These are phyloP conservation scores for Amylocarpus encephaloides DNA, from an alignment of 2,329 filamentous ascomycete genomes.

Conservation along the genomic window DNA sequence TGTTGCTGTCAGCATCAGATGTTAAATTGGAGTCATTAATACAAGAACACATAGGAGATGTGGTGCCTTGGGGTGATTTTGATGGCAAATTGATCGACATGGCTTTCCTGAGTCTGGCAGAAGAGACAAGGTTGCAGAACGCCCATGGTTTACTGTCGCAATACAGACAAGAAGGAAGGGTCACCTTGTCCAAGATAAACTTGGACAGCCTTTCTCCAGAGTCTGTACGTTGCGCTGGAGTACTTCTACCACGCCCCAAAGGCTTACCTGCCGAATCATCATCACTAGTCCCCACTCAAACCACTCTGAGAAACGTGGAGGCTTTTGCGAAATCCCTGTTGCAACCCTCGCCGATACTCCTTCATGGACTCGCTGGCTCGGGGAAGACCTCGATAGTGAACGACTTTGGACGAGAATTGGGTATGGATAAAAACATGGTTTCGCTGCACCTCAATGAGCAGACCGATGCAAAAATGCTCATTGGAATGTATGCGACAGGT, in stretches of 20 bases:
- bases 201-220: slow-evolving; percentile 48
- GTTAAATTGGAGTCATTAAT: slow-evolving; percentile 68
- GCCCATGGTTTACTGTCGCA: slow-evolving; percentile 11
- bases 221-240: slow-evolving; percentile 58
- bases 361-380: slow-evolving; percentile 76
- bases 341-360: slow-evolving; percentile 62
- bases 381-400: slow-evolving; percentile 87
- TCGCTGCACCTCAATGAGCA: slow-evolving; percentile 97
- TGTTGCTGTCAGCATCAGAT: slow-evolving; percentile 75
- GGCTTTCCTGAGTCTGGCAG: slow-evolving; percentile 58
- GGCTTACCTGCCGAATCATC: slow-evolving; percentile 42
- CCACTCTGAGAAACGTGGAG: slow-evolving; percentile 66
- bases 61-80: slow-evolving; percentile 61
- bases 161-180: not conserved
- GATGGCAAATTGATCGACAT: slow-evolving; percentile 76
- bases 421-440: slow-evolving; percentile 75
- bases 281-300: slow-evolving; percentile 62
- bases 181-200: slow-evolving; percentile 9
- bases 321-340: slow-evolving; percentile 63
- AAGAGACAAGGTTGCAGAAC: slow-evolving; percentile 37
- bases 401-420: slow-evolving; percentile 73
- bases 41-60: slow-evolving; percentile 54
- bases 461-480: slow-evolving; percentile 92
- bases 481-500: slow-evolving; percentile 90
- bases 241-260: slow-evolving; percentile 60